Base-by-base conservation (phyloP, 2,329 filamentous ascomycete genomes). In the Talaromyces albobiverticillius region DNA sequence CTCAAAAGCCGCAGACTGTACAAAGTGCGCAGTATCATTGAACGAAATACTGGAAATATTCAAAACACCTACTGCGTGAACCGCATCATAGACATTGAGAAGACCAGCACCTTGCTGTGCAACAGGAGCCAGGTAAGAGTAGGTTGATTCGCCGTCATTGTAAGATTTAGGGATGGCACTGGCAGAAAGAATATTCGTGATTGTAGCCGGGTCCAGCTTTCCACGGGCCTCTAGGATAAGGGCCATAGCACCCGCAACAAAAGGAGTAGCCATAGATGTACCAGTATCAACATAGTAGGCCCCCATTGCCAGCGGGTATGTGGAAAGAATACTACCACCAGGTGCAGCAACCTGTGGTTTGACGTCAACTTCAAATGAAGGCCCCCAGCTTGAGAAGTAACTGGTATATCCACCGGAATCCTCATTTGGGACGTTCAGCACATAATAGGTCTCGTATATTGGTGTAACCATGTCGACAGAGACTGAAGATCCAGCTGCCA, bases 11-110 rank as follows among this genome's bases (percentile, higher is more conserved):
- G 77, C 70, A 2, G 70, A 71, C 10, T 72, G 66, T 43, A 66
- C 65, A 57, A 84, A 79, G 71, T 86, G 65, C 59, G 82, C 80
- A 0, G 82, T 84, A 65, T 87, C 84, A 64, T 87, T 86, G 70
- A 86, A 85, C 3, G 81, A 77, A 13, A 87, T 68, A 64, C 78
- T 81, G n/a, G 80, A 80, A 9, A 75, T 77, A 60, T 77, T 79
- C 18, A 86, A 70, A 11, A 81, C 62, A 2, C 79, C 78, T 2
- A 75, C 81, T 14, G 79, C 72, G 59, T 80, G 76, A 5, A 83
- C 80, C 3, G 82, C 81, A 54, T 84, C 80, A 57, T 80, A 79
- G 3, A 82, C 83, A 60, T 84, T 81, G 46, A 87, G 70, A 11
- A 86, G 70, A 34, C 84, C 84, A 25, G 70, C 79, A 10, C 84